These are phyloP conservation scores for Umbelopsis sp. DNA, from an alignment of 192 early-diverging fungal genomes.

Conservation along the genomic window DNA sequence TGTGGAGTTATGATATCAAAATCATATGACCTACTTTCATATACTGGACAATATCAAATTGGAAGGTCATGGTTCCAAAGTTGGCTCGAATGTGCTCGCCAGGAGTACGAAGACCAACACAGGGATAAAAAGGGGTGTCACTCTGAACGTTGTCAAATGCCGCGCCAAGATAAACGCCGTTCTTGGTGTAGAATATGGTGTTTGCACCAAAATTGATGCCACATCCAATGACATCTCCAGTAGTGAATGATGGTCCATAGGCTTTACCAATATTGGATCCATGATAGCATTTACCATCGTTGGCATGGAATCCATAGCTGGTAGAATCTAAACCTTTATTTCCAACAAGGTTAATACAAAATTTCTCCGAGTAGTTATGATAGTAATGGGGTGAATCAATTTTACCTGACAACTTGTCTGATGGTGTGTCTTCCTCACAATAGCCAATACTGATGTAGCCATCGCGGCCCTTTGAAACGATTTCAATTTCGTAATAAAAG, in stretches of 20 bases:
- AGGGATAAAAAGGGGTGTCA: slow-evolving; percentile 62
- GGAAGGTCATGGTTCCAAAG: slow-evolving; percentile 74
- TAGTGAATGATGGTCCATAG: slow-evolving; percentile 90
- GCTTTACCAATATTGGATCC: slow-evolving; percentile 72
- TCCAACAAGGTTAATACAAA: background rate
- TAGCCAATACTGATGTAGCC: slow-evolving; percentile 97
- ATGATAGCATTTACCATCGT: slow-evolving; percentile 89
- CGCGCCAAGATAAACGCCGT: slow-evolving; percentile 74
- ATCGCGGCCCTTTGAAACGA: slow-evolving; percentile 85
- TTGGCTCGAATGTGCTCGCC: slow-evolving; percentile 77
- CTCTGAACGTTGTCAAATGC: slow-evolving; percentile 53
- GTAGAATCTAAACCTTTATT: slow-evolving; percentile 79
- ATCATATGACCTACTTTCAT: slow-evolving; percentile 46
- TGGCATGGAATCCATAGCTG: slow-evolving; percentile 98
- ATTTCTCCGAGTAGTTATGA: background rate
- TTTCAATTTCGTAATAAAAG: slow-evolving; percentile 89
- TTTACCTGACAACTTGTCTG: slow-evolving; percentile 82
- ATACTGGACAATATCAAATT: slow-evolving; percentile 73
- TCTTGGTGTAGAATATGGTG: slow-evolving; percentile 90
- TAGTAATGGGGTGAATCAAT: background rate
- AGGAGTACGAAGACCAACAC: slow-evolving; percentile 72
- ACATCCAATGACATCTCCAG: slow-evolving; percentile 94
- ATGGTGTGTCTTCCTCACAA: slow-evolving; percentile 49
- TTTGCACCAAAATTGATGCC: slow-evolving; percentile 82
- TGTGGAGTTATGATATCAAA: background rate